These are phyloP conservation scores for Cytospora piceicola DNA, from an alignment of 2,329 filamentous ascomycete genomes.

Conservation along the genomic window DNA sequence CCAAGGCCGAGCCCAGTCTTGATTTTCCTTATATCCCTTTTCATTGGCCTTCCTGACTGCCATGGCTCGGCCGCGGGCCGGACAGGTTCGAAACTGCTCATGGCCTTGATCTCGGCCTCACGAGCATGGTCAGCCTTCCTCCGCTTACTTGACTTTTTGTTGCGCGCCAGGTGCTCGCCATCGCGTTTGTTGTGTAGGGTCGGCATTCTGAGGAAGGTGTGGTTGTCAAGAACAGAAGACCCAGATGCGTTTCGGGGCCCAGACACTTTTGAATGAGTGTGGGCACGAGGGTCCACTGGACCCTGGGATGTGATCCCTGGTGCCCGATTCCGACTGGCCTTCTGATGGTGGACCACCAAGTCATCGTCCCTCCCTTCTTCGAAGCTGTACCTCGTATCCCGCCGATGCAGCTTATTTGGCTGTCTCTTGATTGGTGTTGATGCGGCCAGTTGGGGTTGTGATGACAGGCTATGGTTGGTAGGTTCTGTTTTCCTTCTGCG, in stretches of 20 bases:
- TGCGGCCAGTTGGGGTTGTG: slow-evolving; percentile 28
- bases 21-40: slow-evolving; percentile 68
- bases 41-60: slow-evolving; percentile 62
- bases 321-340: slow-evolving; percentile 35
- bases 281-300: slow-evolving; percentile 28
- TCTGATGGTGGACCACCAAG: slow-evolving; percentile 46
- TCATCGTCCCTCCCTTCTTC: slow-evolving; percentile 62
- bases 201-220: slow-evolving; percentile 46
- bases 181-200: slow-evolving; percentile 66
- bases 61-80: slow-evolving; percentile 64
- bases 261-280: slow-evolving; percentile 30
- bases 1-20: slow-evolving; percentile 55
- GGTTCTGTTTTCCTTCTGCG: slow-evolving; percentile 43
- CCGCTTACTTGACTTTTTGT: slow-evolving; percentile 77
- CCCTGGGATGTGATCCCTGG: slow-evolving; percentile 31
- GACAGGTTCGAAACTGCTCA: slow-evolving; percentile 72
- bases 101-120: slow-evolving; percentile 85
- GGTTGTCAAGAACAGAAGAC: slow-evolving; percentile 32
- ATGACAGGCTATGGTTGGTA: slow-evolving; percentile 27
- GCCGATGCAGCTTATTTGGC: slow-evolving; percentile 53
- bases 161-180: slow-evolving; percentile 61
- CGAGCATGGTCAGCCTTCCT: slow-evolving; percentile 75
- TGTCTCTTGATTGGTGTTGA: slow-evolving; percentile 47
- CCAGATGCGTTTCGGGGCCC: slow-evolving; percentile 17
- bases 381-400: slow-evolving; percentile 62